These are phyloP conservation scores for Harringtonia aguacate DNA, from an alignment of 2,329 filamentous ascomycete species.

Conservation along the genomic window DNA sequence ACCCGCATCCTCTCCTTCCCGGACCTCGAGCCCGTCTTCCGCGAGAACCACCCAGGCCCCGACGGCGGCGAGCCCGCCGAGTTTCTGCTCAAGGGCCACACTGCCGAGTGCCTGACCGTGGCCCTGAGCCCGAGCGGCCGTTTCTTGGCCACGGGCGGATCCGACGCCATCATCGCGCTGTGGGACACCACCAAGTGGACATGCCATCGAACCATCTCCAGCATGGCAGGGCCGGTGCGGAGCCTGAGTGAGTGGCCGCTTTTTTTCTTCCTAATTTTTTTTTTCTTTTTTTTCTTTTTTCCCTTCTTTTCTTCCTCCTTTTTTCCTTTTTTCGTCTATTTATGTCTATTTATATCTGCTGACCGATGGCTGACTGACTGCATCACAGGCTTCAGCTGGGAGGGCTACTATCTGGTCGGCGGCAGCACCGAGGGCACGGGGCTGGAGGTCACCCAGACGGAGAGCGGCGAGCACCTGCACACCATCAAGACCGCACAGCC, in stretches of 20 bases:
- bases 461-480: conserved; percentile 63
- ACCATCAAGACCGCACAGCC: conserved; percentile 58
- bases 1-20: conserved; percentile 62
- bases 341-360: not conserved
- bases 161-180: conserved; percentile 63
- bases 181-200: conserved; percentile 75
- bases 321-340: too few species aligned
- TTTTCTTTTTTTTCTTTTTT: not conserved
- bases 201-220: conserved; percentile 59
- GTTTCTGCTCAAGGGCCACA: conserved; percentile 61
- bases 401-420: conserved; percentile 63
- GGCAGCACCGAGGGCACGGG: conserved; percentile 63
- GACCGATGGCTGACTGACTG: conserved; percentile 13
- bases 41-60: conserved; percentile 33
- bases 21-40: conserved; percentile 43
- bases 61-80: conserved; percentile 24
- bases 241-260: conserved; percentile 44
- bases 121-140: conserved; percentile 61
- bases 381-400: conserved; percentile 60
- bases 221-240: conserved; percentile 58
- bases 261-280: not conserved
- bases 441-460: conserved; percentile 59
- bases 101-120: conserved; percentile 57
- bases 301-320: too few species aligned
- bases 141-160: conserved; percentile 64